A percentile compares a stretch with the other conserved stretches of the same genome.
phyloP scores from a whole-genome alignment of 192 early-diverging fungal species.

The Linnemannia elongata region DNA sequence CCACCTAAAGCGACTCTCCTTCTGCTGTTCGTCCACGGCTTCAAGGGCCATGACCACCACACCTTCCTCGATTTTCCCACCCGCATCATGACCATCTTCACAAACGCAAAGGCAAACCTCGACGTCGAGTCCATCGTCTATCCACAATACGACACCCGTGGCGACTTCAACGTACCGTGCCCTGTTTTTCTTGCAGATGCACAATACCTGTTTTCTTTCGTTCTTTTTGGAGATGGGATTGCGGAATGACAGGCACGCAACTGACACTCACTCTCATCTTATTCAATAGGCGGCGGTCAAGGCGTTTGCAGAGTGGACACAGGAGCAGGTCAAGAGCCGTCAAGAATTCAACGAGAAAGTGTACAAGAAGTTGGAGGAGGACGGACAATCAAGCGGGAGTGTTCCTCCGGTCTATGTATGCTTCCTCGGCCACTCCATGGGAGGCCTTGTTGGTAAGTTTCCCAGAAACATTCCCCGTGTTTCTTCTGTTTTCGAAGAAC shows the following conservation, averaged over 20 bases:
- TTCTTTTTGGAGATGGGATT: neutral
- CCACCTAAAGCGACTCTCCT: conserved; percentile 58
- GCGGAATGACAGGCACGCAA: neutral
- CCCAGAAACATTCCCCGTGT: no score
- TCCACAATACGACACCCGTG: conserved; percentile 70
- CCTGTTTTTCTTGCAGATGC: neutral
- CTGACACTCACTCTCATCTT: neutral
- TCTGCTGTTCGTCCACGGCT: conserved; percentile 72
- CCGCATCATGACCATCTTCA: conserved; percentile 60
- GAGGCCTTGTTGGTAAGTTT: conserved; percentile 70
- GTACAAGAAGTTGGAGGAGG: conserved; percentile 9
- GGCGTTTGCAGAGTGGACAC: conserved; percentile 64
- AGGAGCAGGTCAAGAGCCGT: conserved; percentile 50
- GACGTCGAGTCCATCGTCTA: conserved; percentile 66
- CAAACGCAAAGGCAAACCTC: conserved; percentile 44
- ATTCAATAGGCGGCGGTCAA: conserved; percentile 55
- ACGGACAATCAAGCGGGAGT: conserved; percentile 6
- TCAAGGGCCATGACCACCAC: conserved; percentile 64
- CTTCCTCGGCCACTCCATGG: conserved; percentile 68
- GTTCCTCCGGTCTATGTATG: conserved; percentile 45
- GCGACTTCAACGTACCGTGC: conserved; percentile 55
- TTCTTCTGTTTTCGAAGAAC: neutral
- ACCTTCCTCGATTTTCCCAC: conserved; percentile 67
- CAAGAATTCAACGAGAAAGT: conserved; percentile 26
- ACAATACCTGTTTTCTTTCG: neutral